A percentile compares a stretch with the other conserved stretches of the same genome.
These are phyloP conservation scores for Leccinum subgranulosum DNA, from an alignment of 768 basidiomycete species.

Conservation along the genomic window DNA sequence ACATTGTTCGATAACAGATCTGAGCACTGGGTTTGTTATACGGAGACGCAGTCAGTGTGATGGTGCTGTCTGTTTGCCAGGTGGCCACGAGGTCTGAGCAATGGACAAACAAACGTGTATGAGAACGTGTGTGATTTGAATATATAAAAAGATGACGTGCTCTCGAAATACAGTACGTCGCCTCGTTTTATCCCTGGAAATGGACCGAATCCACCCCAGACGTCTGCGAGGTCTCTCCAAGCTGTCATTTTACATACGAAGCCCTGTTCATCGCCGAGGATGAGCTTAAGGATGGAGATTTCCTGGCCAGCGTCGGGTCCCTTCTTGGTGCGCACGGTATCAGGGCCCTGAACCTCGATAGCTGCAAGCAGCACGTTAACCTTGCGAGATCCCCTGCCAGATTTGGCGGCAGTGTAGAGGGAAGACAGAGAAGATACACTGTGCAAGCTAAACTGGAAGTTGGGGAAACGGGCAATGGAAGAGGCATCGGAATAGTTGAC, in stretches of 20 bases:
- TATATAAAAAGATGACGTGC: slow-evolving; percentile 39
- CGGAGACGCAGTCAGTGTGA: slow-evolving; percentile 65
- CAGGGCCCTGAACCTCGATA: slow-evolving; percentile 76
- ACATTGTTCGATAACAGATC: slow-evolving; percentile 80
- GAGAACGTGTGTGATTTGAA: slow-evolving; percentile 13
- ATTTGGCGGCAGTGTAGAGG: slow-evolving; percentile 29
- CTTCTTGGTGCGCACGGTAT: slow-evolving; percentile 61
- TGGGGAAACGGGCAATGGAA: slow-evolving; percentile 70
- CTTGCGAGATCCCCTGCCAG: slow-evolving; percentile 43
- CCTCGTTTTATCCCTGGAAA: slow-evolving; percentile 56
- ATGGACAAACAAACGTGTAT: slow-evolving; percentile 15
- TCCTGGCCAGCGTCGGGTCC: slow-evolving; percentile 69
- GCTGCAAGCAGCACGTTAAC: slow-evolving; percentile 60
- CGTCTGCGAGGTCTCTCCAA: slow-evolving; percentile 74
- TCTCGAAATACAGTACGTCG: slow-evolving; percentile 68
- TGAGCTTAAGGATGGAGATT: slow-evolving; percentile 63
- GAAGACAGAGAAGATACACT: slow-evolving; percentile 48
- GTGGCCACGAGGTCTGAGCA: slow-evolving; percentile 50
- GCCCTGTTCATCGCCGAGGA: slow-evolving; percentile 72
- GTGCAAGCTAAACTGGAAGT: slow-evolving; percentile 71
- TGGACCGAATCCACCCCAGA: slow-evolving; percentile 54
- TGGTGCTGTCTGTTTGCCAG: slow-evolving; percentile 42
- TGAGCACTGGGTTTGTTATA: slow-evolving; percentile 57
- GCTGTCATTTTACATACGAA: slow-evolving; percentile 69
- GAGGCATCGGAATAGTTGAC: slow-evolving; percentile 61